Conservation (phyloP, 2,329 filamentous ascomycete genomes). For the Alternaria alternata region DNA sequence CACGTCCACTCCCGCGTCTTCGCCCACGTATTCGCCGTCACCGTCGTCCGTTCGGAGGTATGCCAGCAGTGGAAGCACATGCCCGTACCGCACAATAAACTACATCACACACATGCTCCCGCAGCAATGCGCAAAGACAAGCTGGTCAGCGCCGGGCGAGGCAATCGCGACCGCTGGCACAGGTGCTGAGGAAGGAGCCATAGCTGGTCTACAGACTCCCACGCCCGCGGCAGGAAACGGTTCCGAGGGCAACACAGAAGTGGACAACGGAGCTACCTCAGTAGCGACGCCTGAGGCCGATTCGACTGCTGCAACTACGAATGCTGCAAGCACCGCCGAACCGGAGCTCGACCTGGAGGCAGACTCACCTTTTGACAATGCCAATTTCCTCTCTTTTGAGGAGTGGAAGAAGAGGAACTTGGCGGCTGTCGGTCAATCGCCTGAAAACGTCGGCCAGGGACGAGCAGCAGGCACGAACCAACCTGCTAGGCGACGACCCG, state of each 20-base stretch:
- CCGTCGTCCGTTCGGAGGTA: conserved; percentile 25
- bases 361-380: conserved; percentile 74
- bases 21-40: conserved; percentile 11
- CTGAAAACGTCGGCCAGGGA: conserved; percentile 68
- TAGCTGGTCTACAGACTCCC: conserved; percentile 20
- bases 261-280: conserved; percentile 7
- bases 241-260: conserved; percentile 11
- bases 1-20: conserved; percentile 20
- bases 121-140: conserved; percentile 76
- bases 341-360: conserved; percentile 64
- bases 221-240: conserved; percentile 20
- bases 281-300: conserved; percentile 13
- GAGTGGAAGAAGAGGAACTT: conserved; percentile 98
- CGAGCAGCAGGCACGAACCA: conserved; percentile 56
- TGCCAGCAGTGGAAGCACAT: conserved; percentile 51
- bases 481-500: conserved; percentile 60
- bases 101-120: conserved; percentile 82
- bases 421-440: conserved; percentile 82
- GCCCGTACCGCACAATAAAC: conserved; percentile 72
- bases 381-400: conserved; percentile 93
- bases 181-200: conserved; percentile 17
- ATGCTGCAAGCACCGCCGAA: conserved; percentile 27
- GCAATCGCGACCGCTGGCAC: conserved; percentile 21
- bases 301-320: conserved; percentile 10
- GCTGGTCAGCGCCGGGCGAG: conserved; percentile 54